Conservation (phyloP, 768 basidiomycete species). For the Podaxis rugospora region DNA sequence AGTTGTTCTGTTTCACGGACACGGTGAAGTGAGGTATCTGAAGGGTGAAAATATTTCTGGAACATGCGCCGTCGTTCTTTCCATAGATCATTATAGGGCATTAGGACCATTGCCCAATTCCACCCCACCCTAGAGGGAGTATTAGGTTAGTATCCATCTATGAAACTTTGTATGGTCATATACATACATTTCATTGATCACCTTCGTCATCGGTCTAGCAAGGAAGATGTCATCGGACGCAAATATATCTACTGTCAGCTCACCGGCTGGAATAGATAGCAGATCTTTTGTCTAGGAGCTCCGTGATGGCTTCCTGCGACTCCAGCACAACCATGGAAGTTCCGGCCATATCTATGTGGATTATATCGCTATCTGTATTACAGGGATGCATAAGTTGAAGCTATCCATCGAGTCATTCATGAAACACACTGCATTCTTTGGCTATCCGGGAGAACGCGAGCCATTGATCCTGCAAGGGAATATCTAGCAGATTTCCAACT, state of each 20-base stretch:
- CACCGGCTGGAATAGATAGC: conserved; percentile 18
- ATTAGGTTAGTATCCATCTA: background rate
- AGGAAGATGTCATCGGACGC: background rate
- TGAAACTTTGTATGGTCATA: background rate
- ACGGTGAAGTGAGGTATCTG: conserved; percentile 16
- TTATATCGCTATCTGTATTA: conserved; percentile 11
- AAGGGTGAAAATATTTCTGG: conserved; percentile 20
- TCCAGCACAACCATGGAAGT: conserved; percentile 15
- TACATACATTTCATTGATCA: conserved; percentile 11
- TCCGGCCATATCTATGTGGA: conserved; percentile 15
- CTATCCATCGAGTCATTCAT: background rate
- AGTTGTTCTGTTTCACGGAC: conserved; percentile 18
- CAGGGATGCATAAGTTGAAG: background rate
- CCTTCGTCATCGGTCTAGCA: conserved; percentile 4
- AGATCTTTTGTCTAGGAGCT: conserved; percentile 19
- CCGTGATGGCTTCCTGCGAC: conserved; percentile 14
- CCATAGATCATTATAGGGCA: conserved; percentile 21
- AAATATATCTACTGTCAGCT: background rate
- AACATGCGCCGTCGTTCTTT: conserved; percentile 21
- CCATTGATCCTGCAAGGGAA: conserved; percentile 39
- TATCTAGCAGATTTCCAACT: conserved; percentile 38
- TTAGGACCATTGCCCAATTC: conserved; percentile 15
- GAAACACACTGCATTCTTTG: conserved; percentile 29
- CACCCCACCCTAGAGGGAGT: conserved; percentile 17
- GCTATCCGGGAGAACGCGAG: conserved; percentile 36